Base-by-base conservation (phyloP, 371 early-diverging fungal species). In the Mucor plumbeus region DNA sequence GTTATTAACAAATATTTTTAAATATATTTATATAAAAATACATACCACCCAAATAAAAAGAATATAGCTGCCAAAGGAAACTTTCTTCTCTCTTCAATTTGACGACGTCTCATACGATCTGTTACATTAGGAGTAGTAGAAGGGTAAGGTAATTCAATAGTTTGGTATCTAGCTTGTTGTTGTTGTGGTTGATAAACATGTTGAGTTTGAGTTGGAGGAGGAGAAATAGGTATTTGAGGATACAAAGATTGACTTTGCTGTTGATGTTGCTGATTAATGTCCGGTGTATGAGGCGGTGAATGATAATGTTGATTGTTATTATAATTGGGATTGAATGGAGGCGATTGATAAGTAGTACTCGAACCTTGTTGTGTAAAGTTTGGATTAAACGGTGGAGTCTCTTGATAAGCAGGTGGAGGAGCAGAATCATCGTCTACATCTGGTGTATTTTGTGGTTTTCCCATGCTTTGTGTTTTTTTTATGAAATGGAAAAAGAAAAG, bases 1-100 rank as follows among this genome's bases (percentile, higher is more conserved):
- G 10, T 11, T 3, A 39, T 19, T 39, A 7, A 59, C 9, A 26
- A 21, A 14, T 1, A 1, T 26, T 38, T 3, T 17, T 41, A 40
- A 4, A 11, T 4, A 26, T 41, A 21, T 9, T 7, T 15, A 59
- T 6, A 59, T 7, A 44, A 34, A 34, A n/a, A 7, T 13, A 11
- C 41, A 63, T 66, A 69, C 73, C 69, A 73, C 17, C 73, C 73
- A 60, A 73, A 73, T 17, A 73, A 58, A 43, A 73, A 73, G 48
- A 73, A 61, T 3, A 73, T 41, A 0, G 64, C 73, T 5, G 62
- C 73, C 4, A 73, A 15, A n/a, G 73, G 73, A 56, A 73, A 73
- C 15, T 44, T 48, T 48, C 70, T 19, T 21, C 55, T 54, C 5
- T 65, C 63, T 9, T 15, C 15, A 14, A 54, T 15, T 14, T 14